Conservation (phyloP, 805 yeast species). For the Yamadazyma endophytica region DNA sequence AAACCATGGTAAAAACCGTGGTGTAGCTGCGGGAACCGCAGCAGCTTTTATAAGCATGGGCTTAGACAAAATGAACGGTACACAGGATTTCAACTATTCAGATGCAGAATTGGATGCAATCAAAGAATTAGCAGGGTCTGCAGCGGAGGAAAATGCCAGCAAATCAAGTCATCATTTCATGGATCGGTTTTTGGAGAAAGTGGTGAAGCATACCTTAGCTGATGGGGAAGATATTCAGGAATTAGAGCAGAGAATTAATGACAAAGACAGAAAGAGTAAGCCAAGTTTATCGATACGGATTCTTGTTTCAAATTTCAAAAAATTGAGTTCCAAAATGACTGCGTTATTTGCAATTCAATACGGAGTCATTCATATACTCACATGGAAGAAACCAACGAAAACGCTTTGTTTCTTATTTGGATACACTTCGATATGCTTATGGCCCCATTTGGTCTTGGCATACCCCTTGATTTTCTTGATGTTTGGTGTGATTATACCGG, state of each 20-base stretch:
- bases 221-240: conserved; percentile 46
- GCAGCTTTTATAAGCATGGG: conserved; percentile 32
- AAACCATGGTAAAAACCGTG: conserved; percentile 22
- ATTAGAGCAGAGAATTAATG: conserved; percentile 38
- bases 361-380: conserved; percentile 51
- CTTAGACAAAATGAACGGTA: conserved; percentile 18
- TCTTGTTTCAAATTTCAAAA: conserved; percentile 54
- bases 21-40: conserved; percentile 35
- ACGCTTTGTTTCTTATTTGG: conserved; percentile 58
- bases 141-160: conserved; percentile 16
- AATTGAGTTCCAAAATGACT: conserved; percentile 53
- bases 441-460: conserved; percentile 65
- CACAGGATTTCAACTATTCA: conserved; percentile 9
- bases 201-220: conserved; percentile 48
- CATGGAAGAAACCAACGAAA: conserved; percentile 74
- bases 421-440: conserved; percentile 63
- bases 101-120: conserved; percentile 25
- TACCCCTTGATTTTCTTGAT: conserved; percentile 58
- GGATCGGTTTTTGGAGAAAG: conserved; percentile 52
- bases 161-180: conserved; percentile 42
- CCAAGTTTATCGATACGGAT: conserved; percentile 57
- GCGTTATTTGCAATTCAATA: conserved; percentile 58
- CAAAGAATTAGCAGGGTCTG: conserved; percentile 25
- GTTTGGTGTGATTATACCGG: conserved; percentile 63
- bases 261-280: conserved; percentile 39